Percentiles rank a stretch among this genome's conserved stretches.
Evolutionary conservation across 352 stramenopile genomes (phyloP).

Genomic region (Achlya hypogyna): DNA sequence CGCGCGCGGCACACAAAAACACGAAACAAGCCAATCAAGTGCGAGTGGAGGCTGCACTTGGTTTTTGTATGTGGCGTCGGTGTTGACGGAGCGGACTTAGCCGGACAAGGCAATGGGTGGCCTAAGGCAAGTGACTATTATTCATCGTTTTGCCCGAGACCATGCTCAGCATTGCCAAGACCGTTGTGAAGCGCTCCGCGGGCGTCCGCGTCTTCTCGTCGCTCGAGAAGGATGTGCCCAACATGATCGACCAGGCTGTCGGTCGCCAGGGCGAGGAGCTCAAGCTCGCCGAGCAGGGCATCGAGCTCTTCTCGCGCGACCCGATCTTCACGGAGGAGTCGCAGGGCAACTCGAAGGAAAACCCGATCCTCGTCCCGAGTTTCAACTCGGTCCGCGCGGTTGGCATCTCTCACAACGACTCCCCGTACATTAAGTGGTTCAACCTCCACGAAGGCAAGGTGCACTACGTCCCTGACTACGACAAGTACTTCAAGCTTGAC

Average conservation of each 20-base stretch:
- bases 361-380: constrained; percentile 79
- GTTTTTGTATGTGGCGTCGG: not conserved
- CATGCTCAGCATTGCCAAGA: constrained; percentile 21
- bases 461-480: constrained; percentile 76
- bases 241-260: constrained; percentile 74
- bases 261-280: constrained; percentile 70
- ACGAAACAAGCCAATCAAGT: constrained; percentile 1
- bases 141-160: constrained; percentile 18
- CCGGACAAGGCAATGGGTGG: constrained; percentile 9
- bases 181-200: constrained; percentile 16
- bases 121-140: constrained; percentile 15
- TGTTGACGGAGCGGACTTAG: not conserved
- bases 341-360: constrained; percentile 83
- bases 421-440: constrained; percentile 84
- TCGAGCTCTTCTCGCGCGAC: constrained; percentile 72
- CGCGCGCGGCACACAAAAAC: not conserved
- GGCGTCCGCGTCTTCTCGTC: constrained; percentile 43
- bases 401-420: constrained; percentile 83
- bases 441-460: constrained; percentile 81
- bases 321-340: constrained; percentile 76
- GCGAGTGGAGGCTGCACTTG: not conserved
- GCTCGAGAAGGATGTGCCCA: constrained; percentile 35
- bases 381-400: constrained; percentile 66
- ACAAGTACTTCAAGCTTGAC: constrained; percentile 88
- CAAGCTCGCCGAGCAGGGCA: constrained; percentile 55